A percentile compares a stretch with the other conserved stretches of the same genome.
Conservation (phyloP, 139 green algal species). For the Chlamydomonas applanata region DNA sequence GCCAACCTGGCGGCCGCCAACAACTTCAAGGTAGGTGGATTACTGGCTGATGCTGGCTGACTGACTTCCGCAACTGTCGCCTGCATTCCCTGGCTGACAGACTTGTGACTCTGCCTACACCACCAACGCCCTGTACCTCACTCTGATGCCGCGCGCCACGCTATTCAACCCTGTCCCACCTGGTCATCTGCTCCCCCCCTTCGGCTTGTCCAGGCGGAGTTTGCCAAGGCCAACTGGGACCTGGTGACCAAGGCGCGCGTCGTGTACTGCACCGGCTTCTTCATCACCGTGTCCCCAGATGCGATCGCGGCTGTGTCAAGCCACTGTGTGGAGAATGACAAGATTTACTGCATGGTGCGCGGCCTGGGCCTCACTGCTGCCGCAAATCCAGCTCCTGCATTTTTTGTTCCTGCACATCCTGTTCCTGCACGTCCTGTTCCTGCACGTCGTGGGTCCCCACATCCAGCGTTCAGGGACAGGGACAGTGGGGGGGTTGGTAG, state of each 20-base stretch:
- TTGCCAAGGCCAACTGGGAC: conserved; percentile 75
- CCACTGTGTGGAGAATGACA: conserved; percentile 83
- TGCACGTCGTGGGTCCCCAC: not conserved
- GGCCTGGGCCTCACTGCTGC: no score
- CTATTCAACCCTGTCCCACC: no score
- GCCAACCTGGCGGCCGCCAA: conserved; percentile 97
- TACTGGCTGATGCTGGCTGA: not conserved
- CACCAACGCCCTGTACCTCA: not conserved
- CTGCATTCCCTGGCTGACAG: no score
- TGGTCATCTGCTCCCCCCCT: no score
- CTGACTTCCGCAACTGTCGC: no score
- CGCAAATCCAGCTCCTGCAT: not conserved
- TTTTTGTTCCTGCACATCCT: no score
- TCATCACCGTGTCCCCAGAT: conserved; percentile 93
- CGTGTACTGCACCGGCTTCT: conserved; percentile 96
- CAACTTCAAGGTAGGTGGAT: conserved; percentile 89
- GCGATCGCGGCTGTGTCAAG: conserved; percentile 82
- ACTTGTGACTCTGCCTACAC: not conserved
- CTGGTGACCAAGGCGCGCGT: conserved; percentile 86
- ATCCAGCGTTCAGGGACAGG: no score
- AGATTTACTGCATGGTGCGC: conserved; percentile 77
- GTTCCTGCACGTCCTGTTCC: not conserved
- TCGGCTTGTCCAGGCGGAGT: conserved; percentile 72
- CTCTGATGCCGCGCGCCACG: no score
- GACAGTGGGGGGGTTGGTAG: no score